These are phyloP conservation scores for Podospora pseudoanserina DNA, from an alignment of 495 filamentous ascomycete species.

Conservation along the genomic window DNA sequence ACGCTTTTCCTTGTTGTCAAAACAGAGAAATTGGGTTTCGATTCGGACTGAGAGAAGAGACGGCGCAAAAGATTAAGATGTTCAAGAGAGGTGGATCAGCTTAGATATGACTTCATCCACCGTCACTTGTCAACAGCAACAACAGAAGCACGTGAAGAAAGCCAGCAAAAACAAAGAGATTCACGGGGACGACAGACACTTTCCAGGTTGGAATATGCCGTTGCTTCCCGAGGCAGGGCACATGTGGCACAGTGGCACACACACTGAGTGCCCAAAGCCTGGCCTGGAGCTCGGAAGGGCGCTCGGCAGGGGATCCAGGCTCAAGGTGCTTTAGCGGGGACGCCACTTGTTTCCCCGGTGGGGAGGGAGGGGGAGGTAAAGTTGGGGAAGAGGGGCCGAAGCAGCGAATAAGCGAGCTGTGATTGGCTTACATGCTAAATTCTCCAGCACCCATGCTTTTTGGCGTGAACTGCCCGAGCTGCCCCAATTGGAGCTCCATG, in stretches of 20 bases:
- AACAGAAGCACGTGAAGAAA: not conserved
- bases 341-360: not conserved
- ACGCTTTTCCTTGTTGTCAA: not conserved
- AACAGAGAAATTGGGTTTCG: not conserved
- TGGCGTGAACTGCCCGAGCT: not conserved
- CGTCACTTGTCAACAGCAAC: not conserved
- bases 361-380: not conserved
- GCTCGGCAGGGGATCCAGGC: not conserved
- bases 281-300: not conserved
- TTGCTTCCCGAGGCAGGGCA: constrained; percentile 6
- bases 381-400: constrained; percentile 7
- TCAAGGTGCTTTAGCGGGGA: not conserved
- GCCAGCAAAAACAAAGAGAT: not conserved
- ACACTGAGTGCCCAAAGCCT: not conserved
- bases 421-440: constrained; percentile 1
- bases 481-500: not conserved
- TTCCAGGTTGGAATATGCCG: constrained; percentile 4
- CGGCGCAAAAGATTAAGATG: not conserved
- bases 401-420: not conserved
- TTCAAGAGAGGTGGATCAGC: not conserved
- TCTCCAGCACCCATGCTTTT: constrained; percentile 2
- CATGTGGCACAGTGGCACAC: too few relatives aligned
- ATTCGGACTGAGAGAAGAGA: not conserved
- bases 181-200: not conserved
- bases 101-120: not conserved